A percentile compares a stretch with the other conserved stretches of the same genome.
Evolutionary conservation across 2,329 filamentous ascomycete species (phyloP).

Genomic region (Colletotrichum sp.): DNA sequence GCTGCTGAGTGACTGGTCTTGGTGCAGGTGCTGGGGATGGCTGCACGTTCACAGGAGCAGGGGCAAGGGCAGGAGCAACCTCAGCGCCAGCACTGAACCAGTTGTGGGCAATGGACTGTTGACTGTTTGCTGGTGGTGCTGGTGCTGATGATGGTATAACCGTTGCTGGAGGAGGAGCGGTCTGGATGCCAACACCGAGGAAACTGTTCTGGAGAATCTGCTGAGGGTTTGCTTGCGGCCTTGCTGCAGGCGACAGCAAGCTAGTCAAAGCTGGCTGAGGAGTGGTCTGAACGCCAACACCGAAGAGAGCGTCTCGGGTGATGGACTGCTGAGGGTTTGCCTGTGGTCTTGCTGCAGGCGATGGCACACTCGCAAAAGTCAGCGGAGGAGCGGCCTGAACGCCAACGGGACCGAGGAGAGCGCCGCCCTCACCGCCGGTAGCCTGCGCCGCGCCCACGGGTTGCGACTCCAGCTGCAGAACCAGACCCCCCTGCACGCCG

Average conservation of each 20-base stretch:
- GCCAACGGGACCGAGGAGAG: neutral
- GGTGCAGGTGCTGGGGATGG: neutral
- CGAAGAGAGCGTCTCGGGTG: neutral
- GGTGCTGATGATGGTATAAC: too few species aligned
- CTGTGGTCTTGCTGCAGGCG: neutral
- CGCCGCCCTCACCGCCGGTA: neutral
- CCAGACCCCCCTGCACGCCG: neutral
- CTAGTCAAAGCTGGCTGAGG: neutral
- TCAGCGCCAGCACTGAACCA: neutral
- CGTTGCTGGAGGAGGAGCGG: too few species aligned
- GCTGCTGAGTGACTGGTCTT: neutral
- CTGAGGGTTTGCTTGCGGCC: neutral
- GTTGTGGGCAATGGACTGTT: too few species aligned
- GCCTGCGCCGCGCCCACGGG: neutral
- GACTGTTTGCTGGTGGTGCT: too few species aligned
- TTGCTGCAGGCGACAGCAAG: neutral
- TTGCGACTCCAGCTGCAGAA: neutral
- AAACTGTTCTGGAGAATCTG: neutral
- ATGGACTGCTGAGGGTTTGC: neutral
- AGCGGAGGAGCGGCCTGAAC: neutral
- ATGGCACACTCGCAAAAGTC: neutral
- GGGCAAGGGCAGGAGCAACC: neutral
- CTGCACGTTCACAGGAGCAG: neutral
- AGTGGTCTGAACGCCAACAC: neutral
- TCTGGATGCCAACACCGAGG: neutral